Evolutionary conservation across 768 basidiomycete species (phyloP).

Genomic region (Sarcodon sp.): DNA sequence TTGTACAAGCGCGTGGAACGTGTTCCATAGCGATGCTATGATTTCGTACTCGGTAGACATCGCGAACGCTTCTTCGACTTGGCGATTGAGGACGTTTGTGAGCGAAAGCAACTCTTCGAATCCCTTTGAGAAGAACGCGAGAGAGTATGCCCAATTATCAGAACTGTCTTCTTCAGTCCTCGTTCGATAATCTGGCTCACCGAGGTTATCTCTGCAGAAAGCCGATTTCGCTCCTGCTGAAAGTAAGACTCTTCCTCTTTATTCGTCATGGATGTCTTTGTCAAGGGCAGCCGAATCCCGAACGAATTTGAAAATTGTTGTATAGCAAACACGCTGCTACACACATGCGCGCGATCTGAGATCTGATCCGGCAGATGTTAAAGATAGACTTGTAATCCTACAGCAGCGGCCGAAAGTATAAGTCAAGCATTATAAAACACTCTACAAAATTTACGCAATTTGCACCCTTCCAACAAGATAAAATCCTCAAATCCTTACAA

Average conservation of each 20-base stretch:
- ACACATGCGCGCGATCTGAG: no score
- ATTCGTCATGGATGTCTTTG: neutral
- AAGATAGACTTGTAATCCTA: no score
- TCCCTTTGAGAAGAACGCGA: slow-evolving; percentile 31
- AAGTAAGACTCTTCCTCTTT: slow-evolving; percentile 44
- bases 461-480: no score
- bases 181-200: slow-evolving; percentile 21
- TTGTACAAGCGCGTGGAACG: slow-evolving; percentile 69
- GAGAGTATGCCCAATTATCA: no score
- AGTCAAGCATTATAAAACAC: no score
- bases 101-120: slow-evolving; percentile 83
- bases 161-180: no score
- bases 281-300: no score
- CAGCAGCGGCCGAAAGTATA: no score
- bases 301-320: no score
- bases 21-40: slow-evolving; percentile 75
- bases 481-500: slow-evolving; percentile 23
- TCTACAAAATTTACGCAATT: no score
- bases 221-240: slow-evolving; percentile 64
- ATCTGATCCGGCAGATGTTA: no score
- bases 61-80: slow-evolving; percentile 83
- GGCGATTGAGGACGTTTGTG: slow-evolving; percentile 79
- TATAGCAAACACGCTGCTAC: no score
- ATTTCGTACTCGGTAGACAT: slow-evolving; percentile 91
- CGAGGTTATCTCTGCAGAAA: slow-evolving; percentile 61